A percentile compares a stretch with the other conserved stretches of the same genome.
These are phyloP conservation scores for Trichoderma guizhouense DNA, from an alignment of 2,329 filamentous ascomycete species.

Conservation along the genomic window DNA sequence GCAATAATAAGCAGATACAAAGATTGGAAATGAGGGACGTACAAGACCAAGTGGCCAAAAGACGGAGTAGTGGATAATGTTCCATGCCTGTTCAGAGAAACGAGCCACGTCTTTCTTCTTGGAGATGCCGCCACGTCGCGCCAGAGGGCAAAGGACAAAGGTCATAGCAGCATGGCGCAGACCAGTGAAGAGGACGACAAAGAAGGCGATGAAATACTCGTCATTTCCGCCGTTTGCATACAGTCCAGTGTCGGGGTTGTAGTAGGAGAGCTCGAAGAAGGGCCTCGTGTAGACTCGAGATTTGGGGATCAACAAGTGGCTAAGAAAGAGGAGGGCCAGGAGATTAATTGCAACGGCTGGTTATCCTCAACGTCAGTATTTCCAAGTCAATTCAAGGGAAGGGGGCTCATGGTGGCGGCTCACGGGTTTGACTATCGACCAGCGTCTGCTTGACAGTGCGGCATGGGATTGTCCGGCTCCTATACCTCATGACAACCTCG, in stretches of 20 bases:
- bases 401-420: background rate
- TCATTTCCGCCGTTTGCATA: constrained; percentile 80
- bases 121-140: constrained; percentile 65
- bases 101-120: constrained; percentile 72
- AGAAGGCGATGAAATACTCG: constrained; percentile 70
- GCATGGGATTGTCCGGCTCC: background rate
- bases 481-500: background rate
- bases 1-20: background rate
- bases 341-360: constrained; percentile 58
- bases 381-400: background rate
- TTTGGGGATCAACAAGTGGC: constrained; percentile 77
- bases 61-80: constrained; percentile 74
- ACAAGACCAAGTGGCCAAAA: constrained; percentile 85
- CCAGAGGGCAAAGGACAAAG: constrained; percentile 76
- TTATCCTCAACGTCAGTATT: background rate
- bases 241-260: constrained; percentile 62
- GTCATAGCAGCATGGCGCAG: constrained; percentile 82
- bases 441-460: background rate
- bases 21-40: constrained; percentile 33
- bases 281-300: constrained; percentile 73
- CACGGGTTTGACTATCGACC: background rate
- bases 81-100: constrained; percentile 92
- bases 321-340: constrained; percentile 73
- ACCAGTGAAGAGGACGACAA: constrained; percentile 80
- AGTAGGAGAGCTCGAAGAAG: constrained; percentile 84